These are phyloP conservation scores for Glycine tomentella DNA, from an alignment of 306 rosid genomes.

Conservation along the genomic window DNA sequence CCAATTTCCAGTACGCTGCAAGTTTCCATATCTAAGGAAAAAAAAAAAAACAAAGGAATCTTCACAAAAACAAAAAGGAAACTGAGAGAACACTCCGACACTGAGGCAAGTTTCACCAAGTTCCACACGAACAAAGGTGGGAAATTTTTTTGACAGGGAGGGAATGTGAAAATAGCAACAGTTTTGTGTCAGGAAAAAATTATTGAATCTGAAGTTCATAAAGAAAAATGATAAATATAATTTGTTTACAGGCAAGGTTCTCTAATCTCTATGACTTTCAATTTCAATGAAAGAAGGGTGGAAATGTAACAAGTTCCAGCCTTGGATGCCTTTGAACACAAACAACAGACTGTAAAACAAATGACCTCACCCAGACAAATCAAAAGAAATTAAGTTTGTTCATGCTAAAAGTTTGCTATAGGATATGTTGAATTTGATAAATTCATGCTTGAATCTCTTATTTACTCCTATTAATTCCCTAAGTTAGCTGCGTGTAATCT, in stretches of 20 bases:
- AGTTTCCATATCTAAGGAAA: conserved; percentile 93
- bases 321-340: conserved; percentile 21
- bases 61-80: conserved; percentile 74
- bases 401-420: neutral
- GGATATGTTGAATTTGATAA: neutral
- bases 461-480: conserved; percentile 11
- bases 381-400: conserved; percentile 22
- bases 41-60: conserved; percentile 71
- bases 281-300: conserved; percentile 10
- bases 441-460: conserved; percentile 12
- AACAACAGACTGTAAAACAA: conserved; percentile 30
- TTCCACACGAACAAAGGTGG: conserved; percentile 51
- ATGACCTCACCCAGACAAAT: conserved; percentile 35
- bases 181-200: conserved; percentile 24
- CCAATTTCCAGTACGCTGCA: conserved; percentile 98
- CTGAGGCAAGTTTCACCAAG: conserved; percentile 52
- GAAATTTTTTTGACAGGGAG: conserved; percentile 16
- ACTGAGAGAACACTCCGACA: conserved; percentile 51
- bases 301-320: conserved; percentile 18
- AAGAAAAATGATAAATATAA: conserved; percentile 10
- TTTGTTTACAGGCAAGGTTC: conserved; percentile 22
- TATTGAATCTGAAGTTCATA: conserved; percentile 24
- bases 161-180: conserved; percentile 9
- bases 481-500: conserved; percentile 24
- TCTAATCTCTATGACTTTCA: conserved; percentile 23